Conservation (phyloP, 768 basidiomycete genomes). For the Boletales sp. region DNA sequence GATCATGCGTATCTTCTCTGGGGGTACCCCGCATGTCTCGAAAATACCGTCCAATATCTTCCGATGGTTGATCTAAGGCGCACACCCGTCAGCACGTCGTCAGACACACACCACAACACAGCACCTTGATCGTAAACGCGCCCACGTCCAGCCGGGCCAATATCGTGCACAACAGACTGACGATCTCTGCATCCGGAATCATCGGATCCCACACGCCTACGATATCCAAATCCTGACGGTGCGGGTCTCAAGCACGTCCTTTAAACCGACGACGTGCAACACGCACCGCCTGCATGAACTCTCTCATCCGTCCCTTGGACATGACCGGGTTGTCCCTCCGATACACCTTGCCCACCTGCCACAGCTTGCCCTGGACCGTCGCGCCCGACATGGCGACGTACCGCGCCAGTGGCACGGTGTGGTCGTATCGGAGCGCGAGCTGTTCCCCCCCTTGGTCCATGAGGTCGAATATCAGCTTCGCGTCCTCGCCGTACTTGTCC, state of each 20-base stretch:
- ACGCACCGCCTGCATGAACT: conserved; percentile 94
- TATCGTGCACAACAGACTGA: conserved; percentile 79
- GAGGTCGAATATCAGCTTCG: conserved; percentile 96
- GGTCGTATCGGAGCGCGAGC: conserved; percentile 90
- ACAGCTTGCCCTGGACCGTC: conserved; percentile 77
- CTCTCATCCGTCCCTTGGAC: conserved; percentile 97
- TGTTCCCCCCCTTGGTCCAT: conserved; percentile 98
- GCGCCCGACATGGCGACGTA: conserved; percentile 95
- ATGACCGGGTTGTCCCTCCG: conserved; percentile 94
- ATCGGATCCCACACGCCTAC: conserved; percentile 91
- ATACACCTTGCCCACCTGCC: conserved; percentile 99
- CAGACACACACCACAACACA: background rate
- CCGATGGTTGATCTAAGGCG: conserved; percentile 80
- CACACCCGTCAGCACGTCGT: background rate
- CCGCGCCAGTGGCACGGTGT: conserved; percentile 94
- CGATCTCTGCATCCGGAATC: conserved; percentile 94
- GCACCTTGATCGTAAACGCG: conserved; percentile 90
- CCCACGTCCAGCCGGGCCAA: conserved; percentile 84
- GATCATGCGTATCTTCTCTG: conserved; percentile 85
- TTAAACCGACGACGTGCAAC: too few species aligned
- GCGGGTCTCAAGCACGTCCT: too few species aligned
- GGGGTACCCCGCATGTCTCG: conserved; percentile 90
- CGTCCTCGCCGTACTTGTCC: conserved; percentile 97
- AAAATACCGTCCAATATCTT: conserved; percentile 98
- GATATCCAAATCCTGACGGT: conserved; percentile 98